Conservation (phyloP, 2,329 filamentous ascomycete species). For the Phyllosticta capitalensis region DNA sequence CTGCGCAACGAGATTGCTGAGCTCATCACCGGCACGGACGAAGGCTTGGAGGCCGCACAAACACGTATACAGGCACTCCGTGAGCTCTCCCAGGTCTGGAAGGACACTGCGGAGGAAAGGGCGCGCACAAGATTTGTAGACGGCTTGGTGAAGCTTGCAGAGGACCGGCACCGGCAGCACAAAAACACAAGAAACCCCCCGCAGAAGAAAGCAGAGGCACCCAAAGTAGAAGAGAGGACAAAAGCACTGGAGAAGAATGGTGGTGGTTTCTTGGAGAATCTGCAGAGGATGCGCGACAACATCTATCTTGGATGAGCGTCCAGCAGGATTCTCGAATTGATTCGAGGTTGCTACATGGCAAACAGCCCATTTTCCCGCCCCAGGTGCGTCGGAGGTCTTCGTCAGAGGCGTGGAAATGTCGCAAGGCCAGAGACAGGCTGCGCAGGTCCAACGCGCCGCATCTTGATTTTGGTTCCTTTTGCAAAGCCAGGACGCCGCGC, state of each 20-base stretch:
- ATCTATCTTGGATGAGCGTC: conserved; percentile 21
- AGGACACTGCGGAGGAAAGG: conserved; percentile 90
- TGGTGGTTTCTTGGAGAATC: conserved; percentile 29
- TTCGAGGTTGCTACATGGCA: neutral
- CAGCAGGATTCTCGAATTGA: neutral
- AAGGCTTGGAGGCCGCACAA: conserved; percentile 54
- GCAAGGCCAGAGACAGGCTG: neutral
- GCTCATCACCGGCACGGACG: conserved; percentile 50
- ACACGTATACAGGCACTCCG: conserved; percentile 68
- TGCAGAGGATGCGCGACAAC: conserved; percentile 27
- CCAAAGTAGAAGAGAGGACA: conserved; percentile 14
- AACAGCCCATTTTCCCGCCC: neutral
- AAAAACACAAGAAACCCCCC: conserved; percentile 28
- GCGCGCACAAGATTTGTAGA: conserved; percentile 76
- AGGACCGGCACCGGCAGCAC: conserved; percentile 51
- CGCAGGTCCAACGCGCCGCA: neutral
- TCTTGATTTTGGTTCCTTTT: neutral
- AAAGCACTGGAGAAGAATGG: conserved; percentile 15
- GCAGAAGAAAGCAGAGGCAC: conserved; percentile 11
- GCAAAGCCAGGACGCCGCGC: neutral
- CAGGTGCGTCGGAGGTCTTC: neutral
- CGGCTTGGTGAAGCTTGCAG: conserved; percentile 67
- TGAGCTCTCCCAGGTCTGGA: conserved; percentile 73
- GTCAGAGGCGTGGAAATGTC: neutral
- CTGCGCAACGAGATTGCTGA: conserved; percentile 62